phyloP scores from a whole-genome alignment of 805 yeast species.

The Metschnikowia bowlesiae region DNA sequence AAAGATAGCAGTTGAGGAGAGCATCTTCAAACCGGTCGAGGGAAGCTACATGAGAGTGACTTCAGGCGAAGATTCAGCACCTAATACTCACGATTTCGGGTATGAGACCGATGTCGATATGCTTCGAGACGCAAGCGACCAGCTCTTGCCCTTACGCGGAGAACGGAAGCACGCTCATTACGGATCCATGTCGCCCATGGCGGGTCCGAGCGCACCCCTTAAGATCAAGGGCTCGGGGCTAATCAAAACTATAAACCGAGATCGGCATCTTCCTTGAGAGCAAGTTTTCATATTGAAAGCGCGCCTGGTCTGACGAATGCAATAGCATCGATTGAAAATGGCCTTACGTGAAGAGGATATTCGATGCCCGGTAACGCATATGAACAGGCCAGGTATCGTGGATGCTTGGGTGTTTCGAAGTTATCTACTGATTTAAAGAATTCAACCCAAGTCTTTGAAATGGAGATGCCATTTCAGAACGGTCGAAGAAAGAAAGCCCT shows the following conservation, averaged over 20 bases:
- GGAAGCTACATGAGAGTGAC: slow-evolving; percentile 37
- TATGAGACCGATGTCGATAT: slow-evolving; percentile 43
- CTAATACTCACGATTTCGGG: slow-evolving; percentile 29
- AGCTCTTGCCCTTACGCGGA: slow-evolving; percentile 24
- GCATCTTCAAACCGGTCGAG: slow-evolving; percentile 15
- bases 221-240: slow-evolving; percentile 21
- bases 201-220: slow-evolving; percentile 22
- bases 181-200: slow-evolving; percentile 12
- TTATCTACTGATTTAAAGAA: no score
- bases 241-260: slow-evolving; percentile 18
- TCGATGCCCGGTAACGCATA: not conserved
- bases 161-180: slow-evolving; percentile 5
- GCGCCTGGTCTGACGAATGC: not conserved
- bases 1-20: slow-evolving; percentile 3
- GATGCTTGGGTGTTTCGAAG: no score
- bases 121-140: slow-evolving; percentile 28
- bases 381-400: not conserved
- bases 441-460: no score
- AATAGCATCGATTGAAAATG: not conserved
- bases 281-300: not conserved
- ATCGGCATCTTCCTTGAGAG: slow-evolving; percentile 20
- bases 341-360: no score
- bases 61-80: slow-evolving; percentile 23
- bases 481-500: no score
- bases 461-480: no score